A percentile compares a stretch with the other conserved stretches of the same genome.
Conservation (phyloP, 257 asterid species). For the Coffea eugenioides region DNA sequence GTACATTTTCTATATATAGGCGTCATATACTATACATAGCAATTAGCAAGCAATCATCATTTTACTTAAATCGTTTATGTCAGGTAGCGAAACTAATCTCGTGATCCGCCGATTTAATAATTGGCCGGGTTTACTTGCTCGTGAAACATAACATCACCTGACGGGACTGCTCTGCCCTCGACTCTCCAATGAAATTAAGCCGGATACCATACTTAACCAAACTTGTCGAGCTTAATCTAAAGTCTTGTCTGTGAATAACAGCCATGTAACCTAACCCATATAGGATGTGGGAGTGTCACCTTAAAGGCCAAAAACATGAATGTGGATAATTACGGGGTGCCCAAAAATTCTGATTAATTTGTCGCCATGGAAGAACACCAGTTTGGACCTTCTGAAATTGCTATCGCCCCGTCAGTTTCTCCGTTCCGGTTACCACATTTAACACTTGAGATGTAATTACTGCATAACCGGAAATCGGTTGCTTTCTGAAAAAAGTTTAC, state of each 20-base stretch:
- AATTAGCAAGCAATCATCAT: not conserved
- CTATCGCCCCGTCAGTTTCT: not conserved
- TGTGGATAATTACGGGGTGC: not conserved
- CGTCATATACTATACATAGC: not conserved
- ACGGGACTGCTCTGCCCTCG: not conserved
- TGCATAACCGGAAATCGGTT: not conserved
- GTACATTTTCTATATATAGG: not conserved
- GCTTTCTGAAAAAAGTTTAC: not conserved
- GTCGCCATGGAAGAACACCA: too few species aligned
- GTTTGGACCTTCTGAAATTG: too few species aligned
- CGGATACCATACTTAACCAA: not conserved
- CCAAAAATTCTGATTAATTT: not conserved
- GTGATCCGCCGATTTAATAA: not conserved
- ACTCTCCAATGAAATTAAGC: not conserved
- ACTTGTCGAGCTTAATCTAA: not conserved
- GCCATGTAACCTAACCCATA: not conserved
- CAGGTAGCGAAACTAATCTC: too few species aligned
- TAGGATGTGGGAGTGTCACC: not conserved
- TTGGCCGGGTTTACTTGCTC: not conserved
- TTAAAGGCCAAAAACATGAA: not conserved
- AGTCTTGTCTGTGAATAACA: not conserved
- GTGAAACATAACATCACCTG: conserved; percentile 1
- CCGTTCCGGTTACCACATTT: not conserved
- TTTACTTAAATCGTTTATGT: not conserved
- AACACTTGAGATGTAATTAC: not conserved